Evolutionary conservation across 371 early-diverging fungal genomes (phyloP).

Genomic region (Phascolomyces articulosus): DNA sequence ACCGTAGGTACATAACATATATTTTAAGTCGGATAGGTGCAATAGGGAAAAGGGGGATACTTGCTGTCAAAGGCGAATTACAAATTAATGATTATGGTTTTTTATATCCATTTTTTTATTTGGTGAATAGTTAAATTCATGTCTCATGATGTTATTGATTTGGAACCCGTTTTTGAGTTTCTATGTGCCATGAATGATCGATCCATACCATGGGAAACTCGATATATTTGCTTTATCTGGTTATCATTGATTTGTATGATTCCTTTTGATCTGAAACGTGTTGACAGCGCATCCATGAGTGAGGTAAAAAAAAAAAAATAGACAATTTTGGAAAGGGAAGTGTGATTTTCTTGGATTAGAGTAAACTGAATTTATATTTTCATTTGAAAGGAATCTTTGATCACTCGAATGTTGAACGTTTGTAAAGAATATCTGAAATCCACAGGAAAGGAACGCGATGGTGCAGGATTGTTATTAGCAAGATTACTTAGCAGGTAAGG

Average conservation of each 20-base stretch:
- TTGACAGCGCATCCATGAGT: slow-evolving; percentile 68
- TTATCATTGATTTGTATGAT: slow-evolving; percentile 89
- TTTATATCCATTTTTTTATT: background rate
- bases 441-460: slow-evolving; percentile 87
- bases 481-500: slow-evolving; percentile 83
- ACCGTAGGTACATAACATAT: slow-evolving; percentile 64
- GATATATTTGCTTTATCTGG: slow-evolving; percentile 84
- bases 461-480: slow-evolving; percentile 79
- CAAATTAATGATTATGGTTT: background rate
- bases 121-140: slow-evolving; percentile 79
- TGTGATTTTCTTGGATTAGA: too few species aligned
- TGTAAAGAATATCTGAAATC: slow-evolving; percentile 58
- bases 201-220: slow-evolving; percentile 66
- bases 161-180: slow-evolving; percentile 82
- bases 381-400: slow-evolving; percentile 55
- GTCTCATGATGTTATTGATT: slow-evolving; percentile 86
- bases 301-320: slow-evolving; percentile 12
- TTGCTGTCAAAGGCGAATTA: too few species aligned
- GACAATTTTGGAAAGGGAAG: too few species aligned
- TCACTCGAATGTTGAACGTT: slow-evolving; percentile 53
- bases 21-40: too few species aligned
- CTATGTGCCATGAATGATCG: slow-evolving; percentile 38
- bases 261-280: slow-evolving; percentile 87
- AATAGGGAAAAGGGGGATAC: too few species aligned
- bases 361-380: too few species aligned